Evolutionary conservation across 257 asterid genomes (phyloP).

Genomic region (Nicotiana sylvestris): DNA sequence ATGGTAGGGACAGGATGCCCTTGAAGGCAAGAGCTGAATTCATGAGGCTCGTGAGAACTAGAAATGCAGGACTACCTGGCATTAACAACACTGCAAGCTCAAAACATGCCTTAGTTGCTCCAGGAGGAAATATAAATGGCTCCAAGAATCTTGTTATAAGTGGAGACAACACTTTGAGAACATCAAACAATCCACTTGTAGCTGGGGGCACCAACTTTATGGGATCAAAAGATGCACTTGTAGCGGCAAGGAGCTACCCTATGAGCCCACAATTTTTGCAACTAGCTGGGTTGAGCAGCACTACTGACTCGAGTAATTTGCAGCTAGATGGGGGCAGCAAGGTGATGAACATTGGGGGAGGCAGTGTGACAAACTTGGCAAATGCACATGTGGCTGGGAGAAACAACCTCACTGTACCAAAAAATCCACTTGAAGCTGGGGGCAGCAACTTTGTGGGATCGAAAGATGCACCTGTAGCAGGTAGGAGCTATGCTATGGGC

Average conservation of each 20-base stretch:
- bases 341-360: background rate
- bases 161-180: background rate
- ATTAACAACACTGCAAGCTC: conserved; percentile 2
- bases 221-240: conserved; percentile 1
- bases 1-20: background rate
- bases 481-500: background rate
- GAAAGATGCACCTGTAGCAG: background rate
- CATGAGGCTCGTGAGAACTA: background rate
- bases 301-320: background rate
- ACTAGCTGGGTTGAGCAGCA: background rate
- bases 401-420: background rate
- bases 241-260: background rate
- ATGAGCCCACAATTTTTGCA: background rate
- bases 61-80: background rate
- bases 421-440: conserved; percentile 1
- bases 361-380: conserved; percentile 1
- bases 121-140: background rate
- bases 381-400: background rate
- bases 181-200: background rate
- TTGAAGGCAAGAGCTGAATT: background rate
- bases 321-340: conserved; percentile 5
- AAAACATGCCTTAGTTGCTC: background rate
- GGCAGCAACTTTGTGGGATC: background rate
- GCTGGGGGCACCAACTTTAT: background rate
- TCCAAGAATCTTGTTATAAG: background rate